Conservation (phyloP, 163 green algal species). For the Scenedesmus sp. region DNA sequence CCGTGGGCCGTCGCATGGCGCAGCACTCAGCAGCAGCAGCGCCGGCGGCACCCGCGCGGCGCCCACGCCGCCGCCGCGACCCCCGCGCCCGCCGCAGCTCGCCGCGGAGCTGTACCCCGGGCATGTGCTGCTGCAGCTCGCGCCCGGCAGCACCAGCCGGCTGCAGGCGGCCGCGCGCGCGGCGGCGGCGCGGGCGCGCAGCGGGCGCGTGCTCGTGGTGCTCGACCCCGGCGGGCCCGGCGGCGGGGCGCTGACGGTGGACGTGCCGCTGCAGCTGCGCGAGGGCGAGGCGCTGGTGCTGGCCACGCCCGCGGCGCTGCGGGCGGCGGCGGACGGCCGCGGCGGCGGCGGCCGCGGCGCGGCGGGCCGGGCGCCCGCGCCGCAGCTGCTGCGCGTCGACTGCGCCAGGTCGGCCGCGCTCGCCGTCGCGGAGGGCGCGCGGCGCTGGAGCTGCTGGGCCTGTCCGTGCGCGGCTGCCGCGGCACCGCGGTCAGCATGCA, state of each 20-base stretch:
- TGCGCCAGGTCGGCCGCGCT: neutral
- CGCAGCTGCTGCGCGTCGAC: neutral
- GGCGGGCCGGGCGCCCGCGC: neutral
- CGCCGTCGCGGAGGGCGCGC: neutral
- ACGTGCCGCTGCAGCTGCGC: neutral
- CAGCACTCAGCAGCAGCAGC: too few species aligned
- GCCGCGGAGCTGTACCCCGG: constrained; percentile 5
- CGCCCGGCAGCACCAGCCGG: neutral
- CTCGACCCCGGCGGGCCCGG: constrained; percentile 15
- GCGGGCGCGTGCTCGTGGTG: constrained; percentile 12
- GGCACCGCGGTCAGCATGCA: neutral
- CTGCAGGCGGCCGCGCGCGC: neutral
- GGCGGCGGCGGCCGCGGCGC: neutral
- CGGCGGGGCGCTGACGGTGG: neutral
- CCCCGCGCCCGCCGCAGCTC: too few species aligned
- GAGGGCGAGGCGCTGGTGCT: neutral
- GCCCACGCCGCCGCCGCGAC: too few species aligned
- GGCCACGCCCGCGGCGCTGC: neutral
- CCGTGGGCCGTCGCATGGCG: too few species aligned
- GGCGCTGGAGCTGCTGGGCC: constrained; percentile 4
- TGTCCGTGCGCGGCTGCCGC: neutral
- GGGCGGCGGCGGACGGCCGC: neutral
- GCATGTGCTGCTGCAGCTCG: constrained; percentile 28
- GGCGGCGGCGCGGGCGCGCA: neutral
- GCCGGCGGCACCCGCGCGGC: too few species aligned